Conservation (phyloP, 1,284 basidiomycete genomes). For the Puccinia novopanici region DNA sequence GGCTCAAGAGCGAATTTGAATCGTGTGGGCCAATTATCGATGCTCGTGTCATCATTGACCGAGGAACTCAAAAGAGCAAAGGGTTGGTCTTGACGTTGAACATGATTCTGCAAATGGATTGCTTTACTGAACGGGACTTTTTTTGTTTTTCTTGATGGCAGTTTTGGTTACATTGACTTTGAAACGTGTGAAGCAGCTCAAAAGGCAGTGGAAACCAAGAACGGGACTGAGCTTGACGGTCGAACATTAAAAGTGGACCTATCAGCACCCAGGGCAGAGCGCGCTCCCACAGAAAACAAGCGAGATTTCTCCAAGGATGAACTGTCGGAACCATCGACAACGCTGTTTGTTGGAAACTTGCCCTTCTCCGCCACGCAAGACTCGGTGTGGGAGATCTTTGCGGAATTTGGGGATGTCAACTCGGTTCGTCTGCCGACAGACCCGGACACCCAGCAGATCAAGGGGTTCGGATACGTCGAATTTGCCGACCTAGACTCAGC, state of each 20-base stretch:
- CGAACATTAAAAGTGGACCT: conserved; percentile 84
- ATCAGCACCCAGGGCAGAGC: conserved; percentile 66
- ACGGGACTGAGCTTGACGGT: conserved; percentile 85
- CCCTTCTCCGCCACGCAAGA: conserved; percentile 81
- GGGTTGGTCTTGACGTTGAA: conserved; percentile 50
- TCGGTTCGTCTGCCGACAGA: conserved; percentile 90
- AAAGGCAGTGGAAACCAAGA: conserved; percentile 74
- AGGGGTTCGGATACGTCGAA: conserved; percentile 97
- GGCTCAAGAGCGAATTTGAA: conserved; percentile 87
- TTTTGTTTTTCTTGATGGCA: conserved; percentile 64
- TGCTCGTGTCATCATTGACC: conserved; percentile 87
- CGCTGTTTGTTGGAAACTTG: conserved; percentile 88
- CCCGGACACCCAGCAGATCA: conserved; percentile 82
- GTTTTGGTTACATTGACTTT: conserved; percentile 95
- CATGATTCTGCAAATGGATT: not conserved
- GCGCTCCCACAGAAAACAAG: conserved; percentile 74
- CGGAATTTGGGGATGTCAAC: conserved; percentile 83
- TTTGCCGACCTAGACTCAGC: conserved; percentile 79
- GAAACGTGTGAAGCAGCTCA: conserved; percentile 67
- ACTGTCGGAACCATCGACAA: conserved; percentile 69
- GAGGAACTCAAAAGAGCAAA: conserved; percentile 65
- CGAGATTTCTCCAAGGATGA: conserved; percentile 57
- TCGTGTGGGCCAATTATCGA: conserved; percentile 82
- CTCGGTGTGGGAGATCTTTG: conserved; percentile 85
- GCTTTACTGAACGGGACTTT: conserved; percentile 60